Percentiles rank a stretch among this genome's conserved stretches.
Conservation (phyloP, 495 filamentous ascomycete species). For the Echria macrotheca region DNA sequence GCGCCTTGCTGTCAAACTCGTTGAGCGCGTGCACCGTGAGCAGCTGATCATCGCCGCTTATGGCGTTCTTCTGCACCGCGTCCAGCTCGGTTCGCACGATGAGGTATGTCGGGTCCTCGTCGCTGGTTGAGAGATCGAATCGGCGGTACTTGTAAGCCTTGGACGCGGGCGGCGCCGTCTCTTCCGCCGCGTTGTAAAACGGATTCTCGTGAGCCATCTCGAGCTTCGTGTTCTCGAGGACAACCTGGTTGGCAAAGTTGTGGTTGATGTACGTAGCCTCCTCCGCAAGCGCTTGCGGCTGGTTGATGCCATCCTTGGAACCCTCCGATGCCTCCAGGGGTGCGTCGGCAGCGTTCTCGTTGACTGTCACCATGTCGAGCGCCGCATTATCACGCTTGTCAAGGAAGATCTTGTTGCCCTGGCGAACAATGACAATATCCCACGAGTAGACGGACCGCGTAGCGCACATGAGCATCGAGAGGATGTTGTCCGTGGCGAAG, state of each 20-base stretch:
- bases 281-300: slow-evolving; percentile 80
- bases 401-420: slow-evolving; percentile 93
- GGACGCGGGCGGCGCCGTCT: slow-evolving; percentile 85
- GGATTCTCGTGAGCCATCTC: slow-evolving; percentile 85
- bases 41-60: slow-evolving; percentile 81
- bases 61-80: slow-evolving; percentile 88
- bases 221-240: slow-evolving; percentile 75
- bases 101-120: slow-evolving; percentile 85
- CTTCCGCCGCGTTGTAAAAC: slow-evolving; percentile 92
- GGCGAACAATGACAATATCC: slow-evolving; percentile 88
- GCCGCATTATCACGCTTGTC: slow-evolving; percentile 93
- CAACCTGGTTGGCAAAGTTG: slow-evolving; percentile 93
- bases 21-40: slow-evolving; percentile 93
- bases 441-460: slow-evolving; percentile 93
- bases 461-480: slow-evolving; percentile 99
- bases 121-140: slow-evolving; percentile 90
- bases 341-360: slow-evolving; percentile 97
- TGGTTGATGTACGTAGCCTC: slow-evolving; percentile 99
- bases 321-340: slow-evolving; percentile 85
- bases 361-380: slow-evolving; percentile 96
- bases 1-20: slow-evolving; percentile 97
- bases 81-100: slow-evolving; percentile 96
- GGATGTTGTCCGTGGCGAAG: slow-evolving; percentile 92
- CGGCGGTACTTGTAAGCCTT: slow-evolving; percentile 98
- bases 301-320: slow-evolving; percentile 93